Percentiles rank a stretch among this genome's conserved stretches.
Evolutionary conservation across 2,329 filamentous ascomycete species (phyloP).

Genomic region (Colletotrichum lindemuthianum): DNA sequence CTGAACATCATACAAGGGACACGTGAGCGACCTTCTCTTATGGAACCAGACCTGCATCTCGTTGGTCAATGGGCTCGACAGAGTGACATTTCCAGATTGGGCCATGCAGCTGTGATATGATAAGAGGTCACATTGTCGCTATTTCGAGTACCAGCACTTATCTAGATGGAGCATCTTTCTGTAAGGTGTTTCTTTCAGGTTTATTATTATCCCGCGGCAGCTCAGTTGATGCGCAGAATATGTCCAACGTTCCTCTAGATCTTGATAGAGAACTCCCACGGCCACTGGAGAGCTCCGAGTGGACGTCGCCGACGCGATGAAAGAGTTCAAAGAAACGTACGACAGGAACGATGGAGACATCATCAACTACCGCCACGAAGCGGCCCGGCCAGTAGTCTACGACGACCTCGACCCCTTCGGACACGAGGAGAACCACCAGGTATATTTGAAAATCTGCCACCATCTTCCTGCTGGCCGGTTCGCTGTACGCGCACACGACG

Average conservation of each 20-base stretch:
- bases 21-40: background rate
- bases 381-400: slow-evolving; percentile 15
- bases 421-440: slow-evolving; percentile 29
- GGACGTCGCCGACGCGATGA: no score
- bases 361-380: background rate
- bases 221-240: no score
- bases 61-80: background rate
- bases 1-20: no score
- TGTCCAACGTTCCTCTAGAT: no score
- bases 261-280: no score
- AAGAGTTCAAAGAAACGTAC: no score
- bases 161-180: background rate
- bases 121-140: slow-evolving; percentile 7
- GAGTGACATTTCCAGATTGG: slow-evolving; percentile 16
- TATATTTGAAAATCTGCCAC: no score
- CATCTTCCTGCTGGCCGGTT: slow-evolving; percentile 61
- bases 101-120: background rate
- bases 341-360: background rate
- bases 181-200: no score
- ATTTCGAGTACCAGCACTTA: background rate
- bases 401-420: slow-evolving; percentile 35
- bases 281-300: no score
- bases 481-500: slow-evolving; percentile 61
- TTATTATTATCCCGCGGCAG: no score
- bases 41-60: background rate